These are phyloP conservation scores for Stachybotrys elegans DNA, from an alignment of 2,329 filamentous ascomycete species.

Conservation along the genomic window DNA sequence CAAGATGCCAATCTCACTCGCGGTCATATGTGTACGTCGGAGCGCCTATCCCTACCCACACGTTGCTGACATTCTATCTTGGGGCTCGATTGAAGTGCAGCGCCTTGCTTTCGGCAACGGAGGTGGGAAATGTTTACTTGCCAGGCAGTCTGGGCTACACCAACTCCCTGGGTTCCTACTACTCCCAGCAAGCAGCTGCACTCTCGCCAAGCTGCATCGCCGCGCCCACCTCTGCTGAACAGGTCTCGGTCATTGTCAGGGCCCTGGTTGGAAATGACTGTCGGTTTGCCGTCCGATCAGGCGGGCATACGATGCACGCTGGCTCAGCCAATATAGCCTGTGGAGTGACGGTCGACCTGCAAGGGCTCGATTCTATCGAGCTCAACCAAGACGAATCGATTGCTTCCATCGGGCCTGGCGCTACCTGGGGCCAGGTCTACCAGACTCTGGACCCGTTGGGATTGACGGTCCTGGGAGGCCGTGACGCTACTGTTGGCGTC, in stretches of 20 bases:
- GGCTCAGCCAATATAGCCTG: not conserved
- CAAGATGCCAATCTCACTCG: not conserved
- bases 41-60: not conserved
- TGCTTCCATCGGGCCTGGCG: not conserved
- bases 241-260: not conserved
- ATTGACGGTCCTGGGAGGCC: not conserved
- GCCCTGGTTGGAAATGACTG: not conserved
- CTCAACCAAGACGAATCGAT: not conserved
- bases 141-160: not conserved
- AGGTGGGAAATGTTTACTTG: not conserved
- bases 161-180: not conserved
- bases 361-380: not conserved
- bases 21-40: not conserved
- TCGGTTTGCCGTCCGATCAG: not conserved
- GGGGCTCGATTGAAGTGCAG: not conserved
- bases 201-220: not conserved
- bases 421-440: not conserved
- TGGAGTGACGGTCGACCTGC: not conserved
- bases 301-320: not conserved
- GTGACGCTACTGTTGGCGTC: conserved; percentile 11
- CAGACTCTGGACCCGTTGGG: not conserved
- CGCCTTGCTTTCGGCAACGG: not conserved
- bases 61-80: not conserved
- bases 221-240: not conserved
- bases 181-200: not conserved